phyloP scores from a whole-genome alignment of 1,139 yeast species.

The Sugiyamaella novakii region DNA sequence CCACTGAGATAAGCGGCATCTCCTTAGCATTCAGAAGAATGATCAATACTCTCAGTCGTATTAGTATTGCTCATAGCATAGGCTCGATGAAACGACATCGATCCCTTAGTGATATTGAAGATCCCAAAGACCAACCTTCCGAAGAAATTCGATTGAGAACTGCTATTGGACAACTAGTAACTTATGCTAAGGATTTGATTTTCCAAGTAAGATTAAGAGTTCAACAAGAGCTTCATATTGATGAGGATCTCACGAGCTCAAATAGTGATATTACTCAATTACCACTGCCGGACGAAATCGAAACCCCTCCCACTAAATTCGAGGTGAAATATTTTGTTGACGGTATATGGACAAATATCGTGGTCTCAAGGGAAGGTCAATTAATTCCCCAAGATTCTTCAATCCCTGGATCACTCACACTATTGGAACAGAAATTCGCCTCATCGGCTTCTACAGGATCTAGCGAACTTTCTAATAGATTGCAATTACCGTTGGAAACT shows the following conservation, averaged over 20 bases:
- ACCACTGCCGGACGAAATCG: slow-evolving; percentile 22
- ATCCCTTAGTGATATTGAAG: slow-evolving; percentile 7
- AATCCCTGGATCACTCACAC: slow-evolving; percentile 14
- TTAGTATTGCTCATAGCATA: slow-evolving; percentile 31
- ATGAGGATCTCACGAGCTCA: background rate
- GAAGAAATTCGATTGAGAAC: slow-evolving; percentile 8
- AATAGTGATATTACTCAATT: background rate
- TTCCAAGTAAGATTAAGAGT: slow-evolving; percentile 6
- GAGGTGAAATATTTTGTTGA: slow-evolving; percentile 32
- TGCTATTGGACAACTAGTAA: slow-evolving; percentile 18
- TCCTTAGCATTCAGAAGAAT: slow-evolving; percentile 33
- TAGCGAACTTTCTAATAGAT: slow-evolving; percentile 8
- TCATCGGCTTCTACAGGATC: slow-evolving; percentile 11
- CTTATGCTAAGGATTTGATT: slow-evolving; percentile 18
- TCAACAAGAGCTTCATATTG: slow-evolving; percentile 2
- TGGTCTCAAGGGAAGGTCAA: slow-evolving; percentile 30
- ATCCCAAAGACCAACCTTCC: background rate
- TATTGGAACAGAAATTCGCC: slow-evolving; percentile 16
- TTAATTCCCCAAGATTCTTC: slow-evolving; percentile 19
- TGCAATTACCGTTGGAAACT: slow-evolving; percentile 26
- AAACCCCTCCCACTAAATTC: slow-evolving; percentile 26
- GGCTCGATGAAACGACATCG: slow-evolving; percentile 27
- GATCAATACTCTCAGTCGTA: slow-evolving; percentile 33
- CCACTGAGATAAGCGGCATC: slow-evolving; percentile 30
- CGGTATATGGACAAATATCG: slow-evolving; percentile 32